phyloP scores from a whole-genome alignment of 192 early-diverging fungal genomes.

The Coemansia sp. region DNA sequence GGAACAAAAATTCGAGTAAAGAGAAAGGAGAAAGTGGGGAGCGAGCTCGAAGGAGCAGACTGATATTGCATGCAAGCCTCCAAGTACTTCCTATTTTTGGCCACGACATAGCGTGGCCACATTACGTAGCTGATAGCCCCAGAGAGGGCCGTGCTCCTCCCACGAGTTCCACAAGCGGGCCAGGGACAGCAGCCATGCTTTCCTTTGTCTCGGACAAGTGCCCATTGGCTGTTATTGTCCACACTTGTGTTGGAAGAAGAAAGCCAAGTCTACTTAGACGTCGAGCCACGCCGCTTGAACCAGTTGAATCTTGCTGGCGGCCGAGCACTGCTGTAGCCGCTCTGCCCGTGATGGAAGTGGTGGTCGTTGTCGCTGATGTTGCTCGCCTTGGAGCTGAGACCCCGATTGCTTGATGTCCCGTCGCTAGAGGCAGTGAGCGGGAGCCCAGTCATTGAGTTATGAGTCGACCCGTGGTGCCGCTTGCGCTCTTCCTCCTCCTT shows the following conservation, averaged over 20 bases:
- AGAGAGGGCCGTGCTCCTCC: not conserved
- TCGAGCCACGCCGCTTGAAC: slow-evolving; percentile 57
- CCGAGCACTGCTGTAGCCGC: slow-evolving; percentile 19
- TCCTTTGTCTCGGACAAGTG: not conserved
- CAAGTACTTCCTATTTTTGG: not conserved
- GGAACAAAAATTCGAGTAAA: not conserved
- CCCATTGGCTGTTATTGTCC: not conserved
- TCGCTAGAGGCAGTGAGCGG: slow-evolving; percentile 11
- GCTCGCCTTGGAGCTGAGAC: slow-evolving; percentile 39
- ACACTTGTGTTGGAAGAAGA: not conserved
- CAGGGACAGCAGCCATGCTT: not conserved
- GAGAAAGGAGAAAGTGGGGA: not conserved
- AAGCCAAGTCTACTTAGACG: slow-evolving; percentile 30
- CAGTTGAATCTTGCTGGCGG: slow-evolving; percentile 52
- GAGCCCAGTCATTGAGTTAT: slow-evolving; percentile 1
- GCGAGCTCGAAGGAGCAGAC: not conserved
- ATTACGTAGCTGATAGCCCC: not conserved
- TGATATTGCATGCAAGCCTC: not conserved
- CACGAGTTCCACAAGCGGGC: not conserved
- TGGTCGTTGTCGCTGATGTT: slow-evolving; percentile 39
- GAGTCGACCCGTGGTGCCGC: slow-evolving; percentile 10
- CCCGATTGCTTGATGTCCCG: slow-evolving; percentile 6
- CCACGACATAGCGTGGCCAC: not conserved
- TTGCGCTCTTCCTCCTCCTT: slow-evolving; percentile 48
- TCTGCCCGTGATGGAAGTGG: slow-evolving; percentile 11